Evolutionary conservation across 257 asterid genomes (phyloP), one percentile per base, ranked within the genome.

Genomic region (Fraxinus cuspidata): DNA sequence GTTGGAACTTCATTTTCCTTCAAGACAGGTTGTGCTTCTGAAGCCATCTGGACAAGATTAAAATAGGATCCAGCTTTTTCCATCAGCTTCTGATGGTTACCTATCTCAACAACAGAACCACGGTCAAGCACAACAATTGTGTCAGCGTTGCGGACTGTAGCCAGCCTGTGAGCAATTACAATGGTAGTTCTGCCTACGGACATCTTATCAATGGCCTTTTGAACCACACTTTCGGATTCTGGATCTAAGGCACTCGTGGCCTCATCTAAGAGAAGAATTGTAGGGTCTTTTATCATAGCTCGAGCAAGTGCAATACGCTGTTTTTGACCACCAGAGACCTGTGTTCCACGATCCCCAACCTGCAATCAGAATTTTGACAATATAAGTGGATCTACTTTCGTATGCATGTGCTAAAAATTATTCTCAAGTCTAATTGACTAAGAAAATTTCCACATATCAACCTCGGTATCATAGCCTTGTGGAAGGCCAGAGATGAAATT

Each of bases 181-280:
- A 90, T 70, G 8, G 97, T 88, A 47, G 97, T 93, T 81, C 96
- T 85, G 71, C 88, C 92, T 37, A 60, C 73, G 5, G 97, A 89
- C 70, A 90, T 90, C 83, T 90, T 88, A 71, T 91, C 96, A 53
- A 93, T 91, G 68, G 97, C 97, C 86, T 86, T 85, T 75, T 93
- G 97, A 67, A 93, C 97, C 2, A 83, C 76, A 6, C 83, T 77
- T 77, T 93, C 97, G 3, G 97, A 89, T 73, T 89, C 91, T 0
- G 94, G 88, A 73, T 93, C 97, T 15, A 93, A 76, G 34, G 97
- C 97, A 79, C 97, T 93, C 37, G 97, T 93, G 13, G 97, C 96
- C 88, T 93, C 97, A 42, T 93, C 97, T 79, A 91, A 70, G 6
- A 93, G 94, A 56, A 93, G 97, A 60, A 90, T 84, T 73, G 49